phyloP scores from a whole-genome alignment of 202 grass and related monocot species.

The Alloteropsis angusta region DNA sequence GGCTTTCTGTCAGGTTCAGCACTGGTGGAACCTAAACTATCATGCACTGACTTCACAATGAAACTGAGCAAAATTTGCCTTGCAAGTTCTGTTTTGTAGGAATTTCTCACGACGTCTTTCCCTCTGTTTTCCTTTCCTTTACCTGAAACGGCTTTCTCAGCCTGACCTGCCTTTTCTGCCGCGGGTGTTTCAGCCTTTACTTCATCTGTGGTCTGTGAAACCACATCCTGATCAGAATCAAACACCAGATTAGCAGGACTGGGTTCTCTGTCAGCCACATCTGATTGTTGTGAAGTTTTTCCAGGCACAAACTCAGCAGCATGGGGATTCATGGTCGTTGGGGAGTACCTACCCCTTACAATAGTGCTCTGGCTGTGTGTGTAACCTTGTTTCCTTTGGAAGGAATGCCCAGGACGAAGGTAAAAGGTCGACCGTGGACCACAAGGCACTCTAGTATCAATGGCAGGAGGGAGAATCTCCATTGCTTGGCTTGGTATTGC shows the following conservation, averaged over 20 bases:
- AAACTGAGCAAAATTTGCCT: slow-evolving; percentile 91
- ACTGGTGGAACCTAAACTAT: slow-evolving; percentile 50
- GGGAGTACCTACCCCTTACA: slow-evolving; percentile 26
- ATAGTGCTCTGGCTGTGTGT: slow-evolving; percentile 57
- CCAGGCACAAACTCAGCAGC: slow-evolving; percentile 88
- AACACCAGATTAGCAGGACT: slow-evolving; percentile 27
- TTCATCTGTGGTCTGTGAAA: slow-evolving; percentile 12
- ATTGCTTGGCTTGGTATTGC: slow-evolving; percentile 44
- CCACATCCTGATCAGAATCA: slow-evolving; percentile 3
- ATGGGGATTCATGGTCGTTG: slow-evolving; percentile 81
- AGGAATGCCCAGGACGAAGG: slow-evolving; percentile 51
- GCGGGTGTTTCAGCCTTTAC: neutral
- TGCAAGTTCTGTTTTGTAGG: slow-evolving; percentile 73
- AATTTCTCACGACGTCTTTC: slow-evolving; percentile 34
- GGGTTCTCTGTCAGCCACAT: slow-evolving; percentile 31
- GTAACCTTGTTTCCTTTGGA: slow-evolving; percentile 68
- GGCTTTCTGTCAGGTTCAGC: slow-evolving; percentile 27
- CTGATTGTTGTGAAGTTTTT: slow-evolving; percentile 49
- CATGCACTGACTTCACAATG: slow-evolving; percentile 77
- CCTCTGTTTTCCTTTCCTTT: slow-evolving; percentile 44
- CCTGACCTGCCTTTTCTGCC: slow-evolving; percentile 31
- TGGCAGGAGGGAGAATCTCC: slow-evolving; percentile 55
- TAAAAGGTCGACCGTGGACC: slow-evolving; percentile 78
- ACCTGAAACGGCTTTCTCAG: slow-evolving; percentile 32
- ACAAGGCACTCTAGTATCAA: slow-evolving; percentile 72